A percentile compares a stretch with the other conserved stretches of the same genome.
Conservation (phyloP, 495 filamentous ascomycete genomes). For the Lindgomyces ingoldianus region DNA sequence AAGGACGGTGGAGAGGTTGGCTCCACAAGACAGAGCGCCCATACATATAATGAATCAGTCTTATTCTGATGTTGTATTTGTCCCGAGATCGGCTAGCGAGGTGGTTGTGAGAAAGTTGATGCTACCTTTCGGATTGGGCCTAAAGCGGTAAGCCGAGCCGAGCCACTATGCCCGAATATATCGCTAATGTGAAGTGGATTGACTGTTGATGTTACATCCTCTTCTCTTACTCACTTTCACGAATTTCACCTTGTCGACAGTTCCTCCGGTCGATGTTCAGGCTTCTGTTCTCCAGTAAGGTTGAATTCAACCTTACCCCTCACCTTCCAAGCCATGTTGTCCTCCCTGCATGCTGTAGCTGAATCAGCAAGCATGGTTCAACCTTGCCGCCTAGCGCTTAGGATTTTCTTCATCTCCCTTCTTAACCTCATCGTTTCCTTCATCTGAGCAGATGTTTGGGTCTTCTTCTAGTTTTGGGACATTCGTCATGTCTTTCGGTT, state of each 20-base stretch:
- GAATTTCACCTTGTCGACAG: background rate
- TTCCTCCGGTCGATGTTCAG: background rate
- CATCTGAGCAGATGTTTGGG: too few relatives aligned
- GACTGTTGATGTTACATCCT: conserved; percentile 4
- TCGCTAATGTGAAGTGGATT: conserved; percentile 3
- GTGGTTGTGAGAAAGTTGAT: background rate
- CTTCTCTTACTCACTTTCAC: background rate
- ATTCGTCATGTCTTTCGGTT: too few relatives aligned
- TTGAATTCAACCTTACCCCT: too few relatives aligned
- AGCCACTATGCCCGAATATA: background rate
- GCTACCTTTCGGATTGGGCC: background rate
- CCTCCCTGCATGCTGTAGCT: too few relatives aligned
- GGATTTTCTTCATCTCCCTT: too few relatives aligned
- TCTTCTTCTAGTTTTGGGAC: too few relatives aligned
- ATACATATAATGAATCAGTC: background rate
- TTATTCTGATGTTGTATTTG: background rate
- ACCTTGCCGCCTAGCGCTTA: too few relatives aligned
- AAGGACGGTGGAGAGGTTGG: too few relatives aligned
- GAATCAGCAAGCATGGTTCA: too few relatives aligned
- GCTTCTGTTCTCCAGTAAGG: too few relatives aligned
- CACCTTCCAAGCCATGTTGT: background rate
- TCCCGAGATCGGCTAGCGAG: background rate
- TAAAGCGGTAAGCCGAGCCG: conserved; percentile 6
- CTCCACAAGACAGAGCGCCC: too few relatives aligned
- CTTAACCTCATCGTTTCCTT: too few relatives aligned